Evolutionary conservation across 2,329 filamentous ascomycete species (phyloP), one percentile per base, ranked within the genome.

Genomic region (Fonsecaea nubica): DNA sequence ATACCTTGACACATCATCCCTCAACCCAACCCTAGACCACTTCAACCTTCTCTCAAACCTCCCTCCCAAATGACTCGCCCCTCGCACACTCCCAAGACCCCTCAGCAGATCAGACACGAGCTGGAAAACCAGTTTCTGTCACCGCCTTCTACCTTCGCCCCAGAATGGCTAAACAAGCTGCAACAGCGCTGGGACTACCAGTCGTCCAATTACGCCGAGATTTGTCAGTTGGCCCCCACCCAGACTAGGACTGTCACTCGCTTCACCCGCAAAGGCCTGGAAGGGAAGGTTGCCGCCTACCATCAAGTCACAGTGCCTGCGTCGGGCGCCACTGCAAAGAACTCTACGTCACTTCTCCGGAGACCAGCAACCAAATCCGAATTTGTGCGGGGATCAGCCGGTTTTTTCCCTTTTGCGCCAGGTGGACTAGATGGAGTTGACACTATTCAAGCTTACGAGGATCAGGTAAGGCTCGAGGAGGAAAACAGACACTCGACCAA

Each of bases 241-340:
- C 95, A 98, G 79, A 94, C 93, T 15, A 88, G 95, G 65, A 98
- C 93, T n/a, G 90, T 97, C 72, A 97, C 92, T 33, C 89, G 95
- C 35, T 99, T 99, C 77, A 90, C 89, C 53, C 87, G 95, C 63
- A 92, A 97, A 79, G 95, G 95, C 5, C 85, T 98, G 13, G 93
- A 98, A 79, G 95, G 95, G 25, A 87, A 90, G 60, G 94, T 99
- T 30, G 96, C 92, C 8, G 93, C 93, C 58, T 98, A 99, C 79
- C 91, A 90, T 75, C 95, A 97, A 77, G 92, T 98, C 58, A 97
- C 95, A 0, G 89, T 98, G 8, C 92, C 94, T 4, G 92, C 92
- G 38, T 91, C 89, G 74, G 96, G 91, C 74, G 92, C 91, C 15
- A 97, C 92, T 15, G 94, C 93, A 56, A 99, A 97, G 80, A 97